These are phyloP conservation scores for Hebeloma cylindrosporum DNA, from an alignment of 768 basidiomycete species.

Conservation along the genomic window DNA sequence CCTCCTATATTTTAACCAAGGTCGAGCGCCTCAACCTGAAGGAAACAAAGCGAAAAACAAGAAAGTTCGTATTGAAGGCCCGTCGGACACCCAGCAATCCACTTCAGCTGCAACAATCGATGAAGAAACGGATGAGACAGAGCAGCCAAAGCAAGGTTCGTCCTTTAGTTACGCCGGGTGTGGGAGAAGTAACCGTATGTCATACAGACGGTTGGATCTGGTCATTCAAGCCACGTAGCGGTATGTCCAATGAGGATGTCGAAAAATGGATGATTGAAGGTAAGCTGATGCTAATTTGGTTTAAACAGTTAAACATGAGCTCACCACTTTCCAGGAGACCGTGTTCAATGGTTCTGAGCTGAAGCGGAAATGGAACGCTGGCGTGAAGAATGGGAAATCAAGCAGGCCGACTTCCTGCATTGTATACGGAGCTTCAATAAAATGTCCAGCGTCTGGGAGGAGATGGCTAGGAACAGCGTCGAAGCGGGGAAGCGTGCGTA, in stretches of 20 bases:
- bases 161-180: no score
- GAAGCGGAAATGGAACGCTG: slow-evolving; percentile 29
- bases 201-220: slow-evolving; percentile 8
- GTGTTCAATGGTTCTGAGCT: slow-evolving; percentile 30
- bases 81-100: no score
- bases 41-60: neutral
- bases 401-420: slow-evolving; percentile 22
- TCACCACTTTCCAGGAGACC: slow-evolving; percentile 22
- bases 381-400: slow-evolving; percentile 26
- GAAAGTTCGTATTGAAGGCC: neutral
- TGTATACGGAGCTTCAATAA: slow-evolving; percentile 15
- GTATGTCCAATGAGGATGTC: neutral
- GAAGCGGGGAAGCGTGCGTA: neutral
- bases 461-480: neutral
- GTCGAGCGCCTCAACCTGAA: no score
- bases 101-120: no score
- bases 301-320: neutral
- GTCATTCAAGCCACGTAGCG: neutral
- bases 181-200: no score
- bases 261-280: slow-evolving; percentile 6
- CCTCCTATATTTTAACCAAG: no score
- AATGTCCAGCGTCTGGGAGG: slow-evolving; percentile 15
- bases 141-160: no score
- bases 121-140: no score
- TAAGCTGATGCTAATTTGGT: neutral